Evolutionary conservation across 2,329 filamentous ascomycete species (phyloP).

Genomic region (Colletotrichum phormii): DNA sequence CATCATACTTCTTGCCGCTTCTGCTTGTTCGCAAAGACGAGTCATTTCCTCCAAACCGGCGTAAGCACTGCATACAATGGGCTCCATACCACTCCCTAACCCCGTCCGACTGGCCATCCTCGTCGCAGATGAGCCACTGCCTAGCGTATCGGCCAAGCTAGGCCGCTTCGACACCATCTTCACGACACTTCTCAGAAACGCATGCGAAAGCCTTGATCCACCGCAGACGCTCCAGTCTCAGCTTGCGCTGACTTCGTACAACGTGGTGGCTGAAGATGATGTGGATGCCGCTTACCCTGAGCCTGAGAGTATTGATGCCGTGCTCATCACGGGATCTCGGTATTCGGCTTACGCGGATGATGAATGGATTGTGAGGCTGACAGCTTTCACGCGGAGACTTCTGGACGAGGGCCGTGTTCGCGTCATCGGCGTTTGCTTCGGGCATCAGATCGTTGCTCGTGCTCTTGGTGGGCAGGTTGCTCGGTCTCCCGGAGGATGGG

Average conservation of each 20-base stretch:
- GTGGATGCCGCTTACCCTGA: neutral
- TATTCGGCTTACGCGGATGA: neutral
- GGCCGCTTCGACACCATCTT: neutral
- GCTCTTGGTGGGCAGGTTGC: neutral
- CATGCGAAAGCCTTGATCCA: neutral
- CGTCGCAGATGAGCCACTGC: neutral
- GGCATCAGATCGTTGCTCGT: neutral
- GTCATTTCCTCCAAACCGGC: neutral
- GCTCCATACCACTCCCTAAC: neutral
- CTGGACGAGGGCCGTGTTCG: neutral
- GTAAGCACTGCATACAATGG: neutral
- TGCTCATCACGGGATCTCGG: neutral
- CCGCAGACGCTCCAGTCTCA: fast-evolving
- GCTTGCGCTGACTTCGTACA: neutral
- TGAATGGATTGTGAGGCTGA: neutral
- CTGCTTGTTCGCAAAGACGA: neutral
- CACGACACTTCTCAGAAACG: neutral
- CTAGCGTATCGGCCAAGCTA: neutral
- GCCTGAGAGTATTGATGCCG: neutral
- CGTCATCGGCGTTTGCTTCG: neutral
- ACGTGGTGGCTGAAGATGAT: neutral
- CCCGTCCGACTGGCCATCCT: neutral
- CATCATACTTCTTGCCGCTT: neutral
- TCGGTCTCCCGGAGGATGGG: neutral
- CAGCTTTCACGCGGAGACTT: neutral